A percentile compares a stretch with the other conserved stretches of the same genome.
Evolutionary conservation across 1,284 basidiomycete species (phyloP).

Genomic region (Irpex sp.): DNA sequence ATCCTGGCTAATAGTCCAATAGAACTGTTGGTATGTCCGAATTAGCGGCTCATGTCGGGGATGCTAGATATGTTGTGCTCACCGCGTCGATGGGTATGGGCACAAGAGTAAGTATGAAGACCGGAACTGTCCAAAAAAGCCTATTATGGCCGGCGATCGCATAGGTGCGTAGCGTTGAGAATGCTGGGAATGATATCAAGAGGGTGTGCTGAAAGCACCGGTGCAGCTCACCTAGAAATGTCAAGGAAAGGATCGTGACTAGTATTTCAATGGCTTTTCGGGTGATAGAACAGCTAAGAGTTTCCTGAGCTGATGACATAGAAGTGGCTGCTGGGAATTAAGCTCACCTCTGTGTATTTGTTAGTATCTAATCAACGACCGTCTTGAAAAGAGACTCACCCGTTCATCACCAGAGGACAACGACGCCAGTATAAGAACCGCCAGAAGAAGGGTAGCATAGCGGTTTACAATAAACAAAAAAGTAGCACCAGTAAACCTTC

Average conservation of each 20-base stretch:
- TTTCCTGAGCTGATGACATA: background rate
- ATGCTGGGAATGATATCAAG: background rate
- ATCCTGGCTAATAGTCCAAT: background rate
- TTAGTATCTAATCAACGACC: background rate
- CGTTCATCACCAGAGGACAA: background rate
- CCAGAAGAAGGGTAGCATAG: constrained; percentile 4
- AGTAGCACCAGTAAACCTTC: constrained; percentile 8
- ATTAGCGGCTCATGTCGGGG: background rate
- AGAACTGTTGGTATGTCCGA: background rate
- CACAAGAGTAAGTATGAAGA: background rate
- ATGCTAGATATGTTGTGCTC: background rate
- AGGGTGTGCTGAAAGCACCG: background rate
- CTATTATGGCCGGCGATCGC: background rate
- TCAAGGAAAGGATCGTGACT: background rate
- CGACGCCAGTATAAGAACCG: background rate
- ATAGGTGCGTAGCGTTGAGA: background rate
- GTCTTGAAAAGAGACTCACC: background rate
- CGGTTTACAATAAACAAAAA: constrained; percentile 15
- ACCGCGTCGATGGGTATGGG: background rate
- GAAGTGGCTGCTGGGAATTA: background rate
- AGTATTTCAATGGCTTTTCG: background rate
- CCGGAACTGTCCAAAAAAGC: background rate
- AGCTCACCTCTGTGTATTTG: background rate
- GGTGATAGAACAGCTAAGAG: background rate
- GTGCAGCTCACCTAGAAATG: background rate